Conservation (phyloP, 2,329 filamentous ascomycete species). For the Fusarium clavum region DNA sequence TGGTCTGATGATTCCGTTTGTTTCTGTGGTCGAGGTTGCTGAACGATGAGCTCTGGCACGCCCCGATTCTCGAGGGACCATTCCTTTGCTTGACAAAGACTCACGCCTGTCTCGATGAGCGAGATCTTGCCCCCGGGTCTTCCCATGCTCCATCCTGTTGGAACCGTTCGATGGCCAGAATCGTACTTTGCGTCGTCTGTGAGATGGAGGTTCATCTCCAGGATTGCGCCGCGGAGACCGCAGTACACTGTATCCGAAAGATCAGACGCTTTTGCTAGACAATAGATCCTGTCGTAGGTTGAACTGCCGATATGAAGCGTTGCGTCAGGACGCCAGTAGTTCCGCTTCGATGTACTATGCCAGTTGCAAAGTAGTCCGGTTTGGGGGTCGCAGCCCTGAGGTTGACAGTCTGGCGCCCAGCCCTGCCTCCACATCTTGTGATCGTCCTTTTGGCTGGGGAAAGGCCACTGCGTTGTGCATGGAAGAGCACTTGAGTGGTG, state of each 20-base stretch:
- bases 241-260: conserved; percentile 61
- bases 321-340: conserved; percentile 63
- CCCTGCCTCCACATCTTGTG: conserved; percentile 16
- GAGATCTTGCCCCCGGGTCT: conserved; percentile 37
- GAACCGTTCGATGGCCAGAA: conserved; percentile 24
- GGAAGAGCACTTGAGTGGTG: conserved; percentile 61
- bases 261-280: conserved; percentile 61
- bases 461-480: conserved; percentile 55
- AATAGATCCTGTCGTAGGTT: conserved; percentile 55
- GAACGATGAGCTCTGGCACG: conserved; percentile 43
- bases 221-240: conserved; percentile 60
- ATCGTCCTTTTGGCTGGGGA: conserved; percentile 44
- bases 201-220: conserved; percentile 55
- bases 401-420: conserved; percentile 24
- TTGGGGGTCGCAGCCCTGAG: conserved; percentile 51
- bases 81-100: conserved; percentile 40
- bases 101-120: conserved; percentile 50
- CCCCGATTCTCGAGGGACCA: conserved; percentile 37
- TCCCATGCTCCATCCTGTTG: conserved; percentile 44
- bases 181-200: conserved; percentile 36
- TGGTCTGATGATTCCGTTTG: conserved; percentile 11
- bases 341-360: conserved; percentile 57
- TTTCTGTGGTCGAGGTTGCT: conserved; percentile 22
- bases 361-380: conserved; percentile 56
- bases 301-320: conserved; percentile 58